phyloP scores from a whole-genome alignment of 352 stramenopile species.

The Phytophthora cryptogea region DNA sequence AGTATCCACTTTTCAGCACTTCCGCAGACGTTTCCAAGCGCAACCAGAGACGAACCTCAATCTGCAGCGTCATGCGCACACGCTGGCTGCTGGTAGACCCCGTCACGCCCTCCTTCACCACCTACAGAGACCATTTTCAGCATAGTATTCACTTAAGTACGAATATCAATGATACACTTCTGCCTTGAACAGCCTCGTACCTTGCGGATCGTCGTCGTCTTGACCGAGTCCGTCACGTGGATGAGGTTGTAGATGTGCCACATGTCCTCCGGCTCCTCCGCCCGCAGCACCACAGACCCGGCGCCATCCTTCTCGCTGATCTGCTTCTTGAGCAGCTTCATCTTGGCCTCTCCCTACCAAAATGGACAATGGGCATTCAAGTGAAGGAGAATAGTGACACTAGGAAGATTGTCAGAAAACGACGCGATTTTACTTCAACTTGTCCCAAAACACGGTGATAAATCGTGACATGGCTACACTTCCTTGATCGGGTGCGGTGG shows the following conservation, averaged over 20 bases:
- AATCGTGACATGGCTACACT: background rate
- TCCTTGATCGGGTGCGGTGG: slow-evolving; percentile 1
- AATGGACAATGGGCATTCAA: background rate
- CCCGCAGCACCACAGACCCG: slow-evolving; percentile 91
- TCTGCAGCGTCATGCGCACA: slow-evolving; percentile 95
- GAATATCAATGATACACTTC: background rate
- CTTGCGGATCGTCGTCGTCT: slow-evolving; percentile 97
- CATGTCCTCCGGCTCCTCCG: slow-evolving; percentile 97
- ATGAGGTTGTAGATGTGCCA: slow-evolving; percentile 99
- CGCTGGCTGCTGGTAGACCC: slow-evolving; percentile 95
- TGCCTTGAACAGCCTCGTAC: slow-evolving; percentile 40
- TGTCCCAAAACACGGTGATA: slow-evolving; percentile 18
- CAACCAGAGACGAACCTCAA: slow-evolving; percentile 59
- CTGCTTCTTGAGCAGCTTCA: slow-evolving; percentile 93
- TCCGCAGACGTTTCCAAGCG: background rate
- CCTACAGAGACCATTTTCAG: slow-evolving; percentile 44
- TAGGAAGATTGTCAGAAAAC: background rate
- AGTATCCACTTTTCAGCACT: slow-evolving; percentile 4
- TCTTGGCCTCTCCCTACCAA: slow-evolving; percentile 34
- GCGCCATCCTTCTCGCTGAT: slow-evolving; percentile 95
- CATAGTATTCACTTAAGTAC: slow-evolving; percentile 22
- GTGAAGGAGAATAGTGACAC: slow-evolving; percentile 4
- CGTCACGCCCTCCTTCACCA: slow-evolving; percentile 95
- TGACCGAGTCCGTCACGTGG: slow-evolving; percentile 92
- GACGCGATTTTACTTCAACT: slow-evolving; percentile 17